Percentiles rank a stretch among this genome's conserved stretches.
Conservation (phyloP, 116 monocot genomes). For the Iris pallida region DNA sequence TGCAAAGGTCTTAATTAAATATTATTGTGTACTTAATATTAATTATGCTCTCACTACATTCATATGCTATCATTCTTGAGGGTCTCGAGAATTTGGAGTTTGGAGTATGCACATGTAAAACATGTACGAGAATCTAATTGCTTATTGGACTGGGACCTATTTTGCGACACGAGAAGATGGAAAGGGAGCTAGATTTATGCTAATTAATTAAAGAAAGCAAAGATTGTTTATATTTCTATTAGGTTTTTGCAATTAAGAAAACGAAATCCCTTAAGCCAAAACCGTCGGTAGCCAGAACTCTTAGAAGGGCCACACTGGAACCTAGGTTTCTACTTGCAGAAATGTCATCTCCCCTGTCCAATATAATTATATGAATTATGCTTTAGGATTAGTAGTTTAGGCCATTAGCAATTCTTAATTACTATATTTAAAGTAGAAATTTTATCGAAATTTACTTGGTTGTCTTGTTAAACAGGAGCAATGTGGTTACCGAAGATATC, state of each 20-base stretch:
- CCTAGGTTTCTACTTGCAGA: neutral
- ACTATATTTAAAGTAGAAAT: neutral
- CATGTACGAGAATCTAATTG: no score
- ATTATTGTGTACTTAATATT: no score
- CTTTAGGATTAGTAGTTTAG: neutral
- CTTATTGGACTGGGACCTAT: no score
- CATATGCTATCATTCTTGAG: no score
- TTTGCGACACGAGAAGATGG: no score
- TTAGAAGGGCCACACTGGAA: neutral
- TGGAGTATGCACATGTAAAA: no score
- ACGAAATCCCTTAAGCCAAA: no score
- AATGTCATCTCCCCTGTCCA: neutral
- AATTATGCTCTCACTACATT: no score
- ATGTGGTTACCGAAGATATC: constrained; percentile 59
- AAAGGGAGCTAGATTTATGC: no score
- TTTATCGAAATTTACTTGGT: neutral
- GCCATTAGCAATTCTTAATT: neutral
- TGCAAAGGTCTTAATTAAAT: no score
- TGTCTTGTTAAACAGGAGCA: constrained; percentile 37
- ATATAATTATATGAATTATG: neutral
- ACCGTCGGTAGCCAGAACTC: neutral
- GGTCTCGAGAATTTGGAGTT: no score
- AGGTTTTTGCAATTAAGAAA: neutral
- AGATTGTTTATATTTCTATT: neutral
- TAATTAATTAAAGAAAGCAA: no score